These are phyloP conservation scores for Sporothrix humicola DNA, from an alignment of 2,329 filamentous ascomycete genomes.

Conservation along the genomic window DNA sequence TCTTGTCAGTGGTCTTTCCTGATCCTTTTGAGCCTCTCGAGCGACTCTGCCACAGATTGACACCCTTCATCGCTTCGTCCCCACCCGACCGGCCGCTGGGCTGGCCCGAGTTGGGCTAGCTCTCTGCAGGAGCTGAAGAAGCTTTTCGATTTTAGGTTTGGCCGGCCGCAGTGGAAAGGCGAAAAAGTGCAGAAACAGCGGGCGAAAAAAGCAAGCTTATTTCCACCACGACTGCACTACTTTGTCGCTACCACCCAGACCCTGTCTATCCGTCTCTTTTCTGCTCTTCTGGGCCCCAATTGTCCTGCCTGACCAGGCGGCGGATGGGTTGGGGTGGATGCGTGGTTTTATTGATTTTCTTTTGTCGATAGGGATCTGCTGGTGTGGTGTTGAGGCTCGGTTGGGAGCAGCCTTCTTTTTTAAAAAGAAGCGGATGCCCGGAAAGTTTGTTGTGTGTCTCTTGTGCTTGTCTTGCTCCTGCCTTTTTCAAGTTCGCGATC, in stretches of 20 bases:
- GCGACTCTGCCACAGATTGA: too few species aligned
- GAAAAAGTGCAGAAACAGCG: not conserved
- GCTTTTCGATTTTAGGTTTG: slow-evolving; percentile 19
- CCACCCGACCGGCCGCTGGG: slow-evolving; percentile 14
- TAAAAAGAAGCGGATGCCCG: not conserved
- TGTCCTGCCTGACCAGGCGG: not conserved
- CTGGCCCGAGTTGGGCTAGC: slow-evolving; percentile 25
- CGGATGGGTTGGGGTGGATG: not conserved
- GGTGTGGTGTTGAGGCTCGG: not conserved
- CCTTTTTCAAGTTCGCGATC: not conserved
- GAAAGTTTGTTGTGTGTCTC: not conserved
- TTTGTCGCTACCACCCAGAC: not conserved
- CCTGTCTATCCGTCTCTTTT: not conserved
- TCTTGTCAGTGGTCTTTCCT: too few species aligned
- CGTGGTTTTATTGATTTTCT: slow-evolving; percentile 21
- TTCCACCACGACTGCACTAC: not conserved
- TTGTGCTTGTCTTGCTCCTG: not conserved
- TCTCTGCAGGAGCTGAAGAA: slow-evolving; percentile 19
- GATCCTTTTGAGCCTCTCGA: too few species aligned
- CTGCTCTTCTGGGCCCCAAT: too few species aligned
- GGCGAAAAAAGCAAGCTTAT: slow-evolving; percentile 9
- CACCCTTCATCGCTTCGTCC: not conserved
- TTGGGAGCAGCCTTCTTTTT: slow-evolving; percentile 22
- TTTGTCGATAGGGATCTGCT: not conserved
- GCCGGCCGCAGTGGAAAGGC: not conserved